phyloP scores from a whole-genome alignment of 1,284 basidiomycete species.

The Coniferiporia sulphurascens region DNA sequence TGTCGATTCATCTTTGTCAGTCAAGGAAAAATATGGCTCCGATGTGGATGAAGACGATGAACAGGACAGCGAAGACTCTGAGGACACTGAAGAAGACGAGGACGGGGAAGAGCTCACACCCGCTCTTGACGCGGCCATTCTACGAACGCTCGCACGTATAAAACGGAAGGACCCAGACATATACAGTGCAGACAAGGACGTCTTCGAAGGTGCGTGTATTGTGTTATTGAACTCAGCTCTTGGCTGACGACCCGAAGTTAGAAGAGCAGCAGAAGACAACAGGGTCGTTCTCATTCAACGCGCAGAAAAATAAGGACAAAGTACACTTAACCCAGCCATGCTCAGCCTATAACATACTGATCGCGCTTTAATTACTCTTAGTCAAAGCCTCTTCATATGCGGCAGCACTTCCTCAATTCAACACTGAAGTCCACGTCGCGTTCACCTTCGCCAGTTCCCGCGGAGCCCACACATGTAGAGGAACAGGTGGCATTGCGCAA shows the following conservation, averaged over 20 bases:
- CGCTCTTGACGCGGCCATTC: conserved; percentile 90
- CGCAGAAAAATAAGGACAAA: conserved; percentile 44
- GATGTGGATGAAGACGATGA: conserved; percentile 51
- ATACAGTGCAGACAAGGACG: conserved; percentile 64
- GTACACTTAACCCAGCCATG: conserved; percentile 29
- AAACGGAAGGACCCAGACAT: conserved; percentile 80
- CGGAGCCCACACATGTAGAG: conserved; percentile 66
- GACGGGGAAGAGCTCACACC: conserved; percentile 95
- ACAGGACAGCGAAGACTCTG: conserved; percentile 53
- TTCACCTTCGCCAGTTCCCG: conserved; percentile 45
- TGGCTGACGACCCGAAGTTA: conserved; percentile 25
- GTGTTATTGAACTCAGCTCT: background rate
- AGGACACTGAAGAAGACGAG: conserved; percentile 86
- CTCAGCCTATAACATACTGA: conserved; percentile 3
- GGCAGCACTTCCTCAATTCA: conserved; percentile 54
- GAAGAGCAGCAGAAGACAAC: conserved; percentile 53
- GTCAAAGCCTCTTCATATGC: conserved; percentile 59
- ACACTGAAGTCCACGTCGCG: conserved; percentile 47
- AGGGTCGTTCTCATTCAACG: conserved; percentile 20
- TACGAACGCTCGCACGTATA: conserved; percentile 87
- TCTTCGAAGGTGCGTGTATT: conserved; percentile 65
- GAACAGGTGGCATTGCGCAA: conserved; percentile 74
- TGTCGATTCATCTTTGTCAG: conserved; percentile 34
- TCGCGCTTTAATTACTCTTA: conserved; percentile 20
- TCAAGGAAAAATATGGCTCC: conserved; percentile 84